Evolutionary conservation across 495 filamentous ascomycete genomes (phyloP).

Genomic region (Trichodelitschia bisporula): DNA sequence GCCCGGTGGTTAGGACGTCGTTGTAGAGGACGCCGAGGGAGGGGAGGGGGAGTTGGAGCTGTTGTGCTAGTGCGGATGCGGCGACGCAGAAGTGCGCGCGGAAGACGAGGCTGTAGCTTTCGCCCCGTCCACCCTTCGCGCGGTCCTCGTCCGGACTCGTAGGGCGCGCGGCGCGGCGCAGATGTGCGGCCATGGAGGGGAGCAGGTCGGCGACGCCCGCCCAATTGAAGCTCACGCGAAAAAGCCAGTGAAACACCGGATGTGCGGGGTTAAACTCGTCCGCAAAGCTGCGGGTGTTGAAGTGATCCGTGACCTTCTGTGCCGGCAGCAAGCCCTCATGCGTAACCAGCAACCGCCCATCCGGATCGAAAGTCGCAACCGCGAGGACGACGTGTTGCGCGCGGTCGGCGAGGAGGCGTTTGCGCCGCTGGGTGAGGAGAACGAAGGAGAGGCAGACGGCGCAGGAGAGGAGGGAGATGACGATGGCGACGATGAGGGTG

Average conservation of each 20-base stretch:
- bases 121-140: too few relatives aligned
- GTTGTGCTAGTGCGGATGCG: conserved; percentile 43
- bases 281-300: conserved; percentile 43
- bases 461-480: conserved; percentile 33
- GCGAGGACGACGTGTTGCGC: conserved; percentile 61
- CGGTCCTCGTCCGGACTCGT: conserved; percentile 19
- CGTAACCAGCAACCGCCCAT: conserved; percentile 55
- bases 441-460: conserved; percentile 29
- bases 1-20: conserved; percentile 39
- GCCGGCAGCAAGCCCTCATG: conserved; percentile 60
- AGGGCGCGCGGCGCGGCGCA: not conserved
- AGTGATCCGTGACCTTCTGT: conserved; percentile 55
- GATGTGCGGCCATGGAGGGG: conserved; percentile 37
- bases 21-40: conserved; percentile 56
- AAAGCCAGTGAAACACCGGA: conserved; percentile 71
- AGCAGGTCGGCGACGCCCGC: conserved; percentile 36
- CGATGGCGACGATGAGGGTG: conserved; percentile 11
- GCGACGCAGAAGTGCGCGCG: conserved; percentile 73
- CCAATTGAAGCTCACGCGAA: conserved; percentile 59
- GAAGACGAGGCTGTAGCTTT: conserved; percentile 51
- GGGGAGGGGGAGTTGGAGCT: conserved; percentile 33
- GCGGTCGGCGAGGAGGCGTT: conserved; percentile 29
- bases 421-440: conserved; percentile 28
- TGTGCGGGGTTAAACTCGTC: conserved; percentile 57
- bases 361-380: conserved; percentile 47